phyloP scores from a whole-genome alignment of 441 rosid genomes.

The Melastoma candidum region DNA sequence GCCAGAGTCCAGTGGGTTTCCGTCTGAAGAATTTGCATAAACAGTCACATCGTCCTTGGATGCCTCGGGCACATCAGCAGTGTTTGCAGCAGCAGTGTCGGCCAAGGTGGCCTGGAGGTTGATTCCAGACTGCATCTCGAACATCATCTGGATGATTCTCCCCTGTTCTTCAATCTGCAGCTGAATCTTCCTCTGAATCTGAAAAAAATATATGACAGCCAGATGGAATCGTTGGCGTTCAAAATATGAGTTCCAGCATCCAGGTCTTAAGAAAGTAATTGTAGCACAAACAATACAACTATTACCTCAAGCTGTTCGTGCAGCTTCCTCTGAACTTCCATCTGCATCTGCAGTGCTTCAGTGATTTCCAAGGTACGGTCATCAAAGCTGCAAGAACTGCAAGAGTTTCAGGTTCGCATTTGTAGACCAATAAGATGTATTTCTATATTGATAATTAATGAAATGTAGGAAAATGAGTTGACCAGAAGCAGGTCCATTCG shows the following conservation, averaged over 20 bases:
- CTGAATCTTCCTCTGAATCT: constrained; percentile 94
- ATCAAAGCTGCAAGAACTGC: no score
- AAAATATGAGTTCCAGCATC: not conserved
- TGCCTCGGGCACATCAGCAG: constrained; percentile 23
- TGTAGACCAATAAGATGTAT: no score
- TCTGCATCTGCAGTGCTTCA: constrained; percentile 78
- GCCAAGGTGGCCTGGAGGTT: constrained; percentile 40
- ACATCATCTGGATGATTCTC: constrained; percentile 86
- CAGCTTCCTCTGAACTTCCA: constrained; percentile 87
- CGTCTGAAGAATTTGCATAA: constrained; percentile 17
- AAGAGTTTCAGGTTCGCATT: no score
- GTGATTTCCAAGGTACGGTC: constrained; percentile 30
- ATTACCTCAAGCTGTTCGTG: constrained; percentile 93
- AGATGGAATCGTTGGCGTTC: constrained; percentile 3
- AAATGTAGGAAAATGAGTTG: no score
- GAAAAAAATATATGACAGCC: constrained; percentile 9
- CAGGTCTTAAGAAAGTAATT: no score
- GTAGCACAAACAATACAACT: no score
- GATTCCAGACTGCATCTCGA: constrained; percentile 78
- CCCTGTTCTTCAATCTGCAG: constrained; percentile 94
- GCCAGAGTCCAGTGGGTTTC: no score
- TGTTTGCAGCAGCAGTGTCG: constrained; percentile 15
- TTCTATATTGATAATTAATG: no score
- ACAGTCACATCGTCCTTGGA: constrained; percentile 22
- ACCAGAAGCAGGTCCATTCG: no score